phyloP scores from a whole-genome alignment of 2,329 filamentous ascomycete genomes.

The Thelonectria discophora region DNA sequence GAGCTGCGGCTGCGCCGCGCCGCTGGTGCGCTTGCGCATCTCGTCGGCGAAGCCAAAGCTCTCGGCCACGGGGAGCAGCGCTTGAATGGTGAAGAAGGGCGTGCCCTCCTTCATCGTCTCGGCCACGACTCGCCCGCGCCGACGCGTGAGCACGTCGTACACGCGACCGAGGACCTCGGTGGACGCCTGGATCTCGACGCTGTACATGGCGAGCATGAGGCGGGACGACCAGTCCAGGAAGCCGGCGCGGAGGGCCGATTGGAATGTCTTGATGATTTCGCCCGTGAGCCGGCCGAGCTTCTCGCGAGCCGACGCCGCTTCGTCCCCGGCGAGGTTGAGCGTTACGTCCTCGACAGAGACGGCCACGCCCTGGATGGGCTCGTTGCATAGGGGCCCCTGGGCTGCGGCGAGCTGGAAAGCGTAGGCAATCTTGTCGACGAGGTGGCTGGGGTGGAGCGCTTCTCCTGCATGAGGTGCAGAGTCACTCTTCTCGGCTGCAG shows the following conservation, averaged over 20 bases:
- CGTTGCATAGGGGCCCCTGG: conserved; percentile 90
- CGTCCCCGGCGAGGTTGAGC: conserved; percentile 64
- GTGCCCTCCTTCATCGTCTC: conserved; percentile 95
- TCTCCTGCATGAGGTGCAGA: conserved; percentile 55
- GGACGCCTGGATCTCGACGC: conserved; percentile 94
- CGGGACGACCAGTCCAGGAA: conserved; percentile 97
- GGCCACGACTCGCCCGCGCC: conserved; percentile 86
- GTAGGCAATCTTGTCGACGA: conserved; percentile 90
- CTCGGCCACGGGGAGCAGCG: conserved; percentile 88
- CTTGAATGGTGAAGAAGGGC: conserved; percentile 93
- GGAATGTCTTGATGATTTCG: conserved; percentile 90
- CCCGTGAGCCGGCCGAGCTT: conserved; percentile 84
- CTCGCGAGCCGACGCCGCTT: conserved; percentile 66
- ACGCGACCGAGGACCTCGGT: conserved; percentile 95
- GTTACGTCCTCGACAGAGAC: conserved; percentile 86
- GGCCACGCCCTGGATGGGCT: conserved; percentile 92
- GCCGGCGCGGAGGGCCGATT: conserved; percentile 81
- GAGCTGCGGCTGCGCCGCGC: conserved; percentile 89
- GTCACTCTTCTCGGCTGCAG: conserved; percentile 46
- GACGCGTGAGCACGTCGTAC: conserved; percentile 96
- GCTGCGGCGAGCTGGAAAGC: conserved; percentile 92
- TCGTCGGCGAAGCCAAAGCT: conserved; percentile 97
- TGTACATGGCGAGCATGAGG: conserved; percentile 98
- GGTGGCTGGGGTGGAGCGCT: conserved; percentile 68
- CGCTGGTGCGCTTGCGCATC: conserved; percentile 92